Conservation (phyloP, 345 rosid species). For the Eucalyptus victrix region DNA sequence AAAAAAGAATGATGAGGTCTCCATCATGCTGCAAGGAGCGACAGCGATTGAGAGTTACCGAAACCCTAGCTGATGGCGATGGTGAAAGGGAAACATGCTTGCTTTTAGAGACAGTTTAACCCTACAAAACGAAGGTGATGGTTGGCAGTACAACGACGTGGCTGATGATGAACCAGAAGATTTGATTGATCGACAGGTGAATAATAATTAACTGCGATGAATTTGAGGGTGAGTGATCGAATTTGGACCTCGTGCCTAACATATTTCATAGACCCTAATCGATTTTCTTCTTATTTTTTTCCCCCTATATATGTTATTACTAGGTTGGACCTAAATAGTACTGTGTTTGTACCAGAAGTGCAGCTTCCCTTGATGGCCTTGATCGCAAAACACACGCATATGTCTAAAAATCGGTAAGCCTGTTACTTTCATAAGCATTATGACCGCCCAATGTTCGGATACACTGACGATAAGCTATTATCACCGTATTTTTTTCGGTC, state of each 20-base stretch:
- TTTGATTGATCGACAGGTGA: not conserved
- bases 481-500: not conserved
- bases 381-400: not conserved
- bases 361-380: not conserved
- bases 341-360: not conserved
- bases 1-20: not conserved
- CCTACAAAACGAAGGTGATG: not conserved
- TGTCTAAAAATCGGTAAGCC: too few species aligned
- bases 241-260: not conserved
- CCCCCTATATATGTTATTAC: too few species aligned
- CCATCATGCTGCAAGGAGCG: not conserved
- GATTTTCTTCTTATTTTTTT: too few species aligned
- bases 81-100: not conserved
- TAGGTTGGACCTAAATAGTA: too few species aligned
- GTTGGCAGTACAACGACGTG: not conserved
- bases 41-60: not conserved
- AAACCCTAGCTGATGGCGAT: not conserved
- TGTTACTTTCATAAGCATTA: too few species aligned
- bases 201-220: not conserved
- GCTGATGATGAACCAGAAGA: not conserved
- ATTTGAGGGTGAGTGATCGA: not conserved
- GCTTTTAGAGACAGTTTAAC: not conserved
- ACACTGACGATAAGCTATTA: not conserved
- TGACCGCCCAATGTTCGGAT: not conserved
- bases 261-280: not conserved